A percentile compares a stretch with the other conserved stretches of the same genome.
Evolutionary conservation across 441 rosid species (phyloP).

Genomic region (Kokia cookei): DNA sequence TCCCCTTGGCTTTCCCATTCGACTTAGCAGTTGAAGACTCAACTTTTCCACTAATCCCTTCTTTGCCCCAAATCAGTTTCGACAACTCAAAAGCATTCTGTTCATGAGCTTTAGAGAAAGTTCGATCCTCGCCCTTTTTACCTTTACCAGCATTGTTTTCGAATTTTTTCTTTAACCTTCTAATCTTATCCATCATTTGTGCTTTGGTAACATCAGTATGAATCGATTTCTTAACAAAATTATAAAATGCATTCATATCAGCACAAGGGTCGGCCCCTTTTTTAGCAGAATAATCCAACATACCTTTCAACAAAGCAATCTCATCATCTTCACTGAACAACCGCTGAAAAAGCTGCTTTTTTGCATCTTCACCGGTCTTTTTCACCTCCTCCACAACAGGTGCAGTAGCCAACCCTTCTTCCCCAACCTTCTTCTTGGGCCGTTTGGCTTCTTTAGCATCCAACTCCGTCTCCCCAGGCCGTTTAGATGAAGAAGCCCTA

Average conservation of each 20-base stretch:
- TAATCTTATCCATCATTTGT: constrained; percentile 32
- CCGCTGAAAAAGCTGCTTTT: constrained; percentile 28
- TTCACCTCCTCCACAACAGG: constrained; percentile 9
- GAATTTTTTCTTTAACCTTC: constrained; percentile 30
- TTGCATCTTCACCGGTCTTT: constrained; percentile 17
- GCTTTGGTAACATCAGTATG: constrained; percentile 18
- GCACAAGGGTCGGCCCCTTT: constrained; percentile 29
- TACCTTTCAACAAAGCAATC: constrained; percentile 31
- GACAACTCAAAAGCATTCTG: constrained; percentile 33
- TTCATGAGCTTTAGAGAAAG: constrained; percentile 30
- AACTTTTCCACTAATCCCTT: neutral
- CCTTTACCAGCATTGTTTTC: constrained; percentile 27
- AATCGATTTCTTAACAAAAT: constrained; percentile 29
- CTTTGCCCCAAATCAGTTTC: constrained; percentile 30
- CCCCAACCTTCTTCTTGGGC: constrained; percentile 3
- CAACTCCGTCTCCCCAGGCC: constrained; percentile 3
- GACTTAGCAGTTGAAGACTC: constrained; percentile 8
- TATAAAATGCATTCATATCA: constrained; percentile 22
- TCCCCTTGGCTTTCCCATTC: constrained; percentile 7
- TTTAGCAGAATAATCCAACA: constrained; percentile 23
- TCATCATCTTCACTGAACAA: constrained; percentile 41
- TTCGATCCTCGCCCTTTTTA: constrained; percentile 24
- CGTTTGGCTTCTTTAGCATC: neutral
- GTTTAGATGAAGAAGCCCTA: constrained; percentile 13
- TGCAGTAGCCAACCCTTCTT: neutral